phyloP scores from a whole-genome alignment of 2,329 filamentous ascomycete genomes.

The Polychaeton citri region DNA sequence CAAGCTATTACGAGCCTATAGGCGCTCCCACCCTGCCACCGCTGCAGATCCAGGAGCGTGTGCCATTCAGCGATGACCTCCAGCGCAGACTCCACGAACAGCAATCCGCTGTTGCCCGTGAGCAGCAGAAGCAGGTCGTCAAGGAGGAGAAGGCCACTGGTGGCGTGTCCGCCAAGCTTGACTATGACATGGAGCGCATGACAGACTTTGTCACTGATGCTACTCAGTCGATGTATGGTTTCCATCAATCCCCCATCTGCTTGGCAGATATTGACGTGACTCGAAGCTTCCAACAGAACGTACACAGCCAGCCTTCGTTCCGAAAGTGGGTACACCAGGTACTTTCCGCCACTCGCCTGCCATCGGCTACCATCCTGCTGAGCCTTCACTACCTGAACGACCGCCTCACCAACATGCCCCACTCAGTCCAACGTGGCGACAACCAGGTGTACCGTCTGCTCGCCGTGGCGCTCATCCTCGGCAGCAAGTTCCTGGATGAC shows the following conservation, averaged over 20 bases:
- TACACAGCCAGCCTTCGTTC: slow-evolving; percentile 57
- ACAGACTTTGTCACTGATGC: slow-evolving; percentile 89
- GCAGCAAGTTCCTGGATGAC: slow-evolving; percentile 92
- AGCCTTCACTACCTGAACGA: slow-evolving; percentile 82
- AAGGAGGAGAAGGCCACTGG: slow-evolving; percentile 60
- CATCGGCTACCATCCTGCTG: slow-evolving; percentile 79
- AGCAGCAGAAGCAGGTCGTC: slow-evolving; percentile 25
- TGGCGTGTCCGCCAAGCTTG: slow-evolving; percentile 83
- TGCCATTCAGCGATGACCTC: slow-evolving; percentile 25
- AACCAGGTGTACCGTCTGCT: slow-evolving; percentile 78
- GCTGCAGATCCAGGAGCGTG: slow-evolving; percentile 28
- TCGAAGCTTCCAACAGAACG: slow-evolving; percentile 50
- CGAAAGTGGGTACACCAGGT: slow-evolving; percentile 88
- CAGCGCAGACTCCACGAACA: slow-evolving; percentile 23
- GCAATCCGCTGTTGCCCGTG: slow-evolving; percentile 17
- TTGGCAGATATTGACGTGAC: slow-evolving; percentile 49
- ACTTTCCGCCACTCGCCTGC: slow-evolving; percentile 75
- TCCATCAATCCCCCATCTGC: slow-evolving; percentile 41
- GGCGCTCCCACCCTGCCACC: slow-evolving; percentile 34
- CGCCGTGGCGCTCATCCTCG: slow-evolving; percentile 70
- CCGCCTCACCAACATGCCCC: slow-evolving; percentile 42
- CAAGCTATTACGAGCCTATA: slow-evolving; percentile 30
- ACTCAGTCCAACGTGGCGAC: slow-evolving; percentile 29
- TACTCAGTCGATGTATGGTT: slow-evolving; percentile 58
- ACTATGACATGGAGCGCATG: slow-evolving; percentile 96